Conservation (phyloP, 306 rosid species). For the Luffa aegyptiaca region DNA sequence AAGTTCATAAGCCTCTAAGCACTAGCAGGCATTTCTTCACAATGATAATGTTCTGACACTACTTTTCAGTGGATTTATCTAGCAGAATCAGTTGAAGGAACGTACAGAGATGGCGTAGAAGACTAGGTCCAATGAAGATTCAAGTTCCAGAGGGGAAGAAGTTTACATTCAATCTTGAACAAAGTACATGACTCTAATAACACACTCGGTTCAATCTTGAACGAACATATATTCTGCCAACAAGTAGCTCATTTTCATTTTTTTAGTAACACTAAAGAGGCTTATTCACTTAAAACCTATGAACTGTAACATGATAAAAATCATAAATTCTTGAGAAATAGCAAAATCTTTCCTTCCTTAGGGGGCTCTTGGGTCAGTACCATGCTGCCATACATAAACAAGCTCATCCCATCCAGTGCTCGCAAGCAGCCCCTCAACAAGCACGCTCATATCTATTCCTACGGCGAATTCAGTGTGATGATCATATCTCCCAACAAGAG, state of each 20-base stretch:
- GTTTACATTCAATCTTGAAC: neutral
- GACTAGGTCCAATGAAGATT: neutral
- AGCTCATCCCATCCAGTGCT: constrained; percentile 96
- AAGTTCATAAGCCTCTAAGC: neutral
- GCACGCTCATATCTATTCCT: constrained; percentile 93
- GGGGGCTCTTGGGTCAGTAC: constrained; percentile 80
- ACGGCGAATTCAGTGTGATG: constrained; percentile 87
- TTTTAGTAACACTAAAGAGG: neutral
- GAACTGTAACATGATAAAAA: constrained; percentile 8
- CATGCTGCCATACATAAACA: constrained; percentile 87
- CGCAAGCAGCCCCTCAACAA: constrained; percentile 83
- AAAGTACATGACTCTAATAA: neutral
- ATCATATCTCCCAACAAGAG: constrained; percentile 72
- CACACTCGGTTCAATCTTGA: neutral
- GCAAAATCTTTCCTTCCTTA: constrained; percentile 23
- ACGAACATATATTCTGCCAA: neutral
- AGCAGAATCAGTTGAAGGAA: neutral
- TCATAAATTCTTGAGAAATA: neutral
- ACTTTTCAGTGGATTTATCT: neutral
- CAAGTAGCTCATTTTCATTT: neutral
- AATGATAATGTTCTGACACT: neutral
- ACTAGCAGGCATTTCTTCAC: neutral
- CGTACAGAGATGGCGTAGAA: neutral
- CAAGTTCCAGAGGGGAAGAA: neutral
- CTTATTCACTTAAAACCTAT: neutral